These are phyloP conservation scores for Gamsiella multidivaricata DNA, from an alignment of 192 early-diverging fungal genomes.

Conservation along the genomic window DNA sequence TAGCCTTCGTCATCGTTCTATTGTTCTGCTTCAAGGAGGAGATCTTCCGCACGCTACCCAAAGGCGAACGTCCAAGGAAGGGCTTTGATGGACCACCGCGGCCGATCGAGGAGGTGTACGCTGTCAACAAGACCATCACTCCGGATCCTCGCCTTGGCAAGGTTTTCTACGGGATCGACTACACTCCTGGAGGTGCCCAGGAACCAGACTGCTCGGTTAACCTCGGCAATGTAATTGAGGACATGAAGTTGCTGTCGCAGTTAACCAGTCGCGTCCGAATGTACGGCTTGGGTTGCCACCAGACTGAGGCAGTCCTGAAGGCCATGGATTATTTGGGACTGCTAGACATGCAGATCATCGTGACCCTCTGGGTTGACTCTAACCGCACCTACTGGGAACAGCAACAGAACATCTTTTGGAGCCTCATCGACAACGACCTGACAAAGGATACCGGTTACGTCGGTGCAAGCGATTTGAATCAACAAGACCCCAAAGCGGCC, in stretches of 20 bases:
- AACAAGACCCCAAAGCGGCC: conserved; percentile 51
- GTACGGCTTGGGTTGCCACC: conserved; percentile 75
- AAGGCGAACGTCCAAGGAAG: neutral
- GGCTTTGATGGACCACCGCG: neutral
- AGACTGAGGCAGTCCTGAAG: conserved; percentile 67
- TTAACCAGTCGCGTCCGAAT: conserved; percentile 69
- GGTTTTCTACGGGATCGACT: conserved; percentile 67
- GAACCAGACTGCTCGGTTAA: conserved; percentile 66
- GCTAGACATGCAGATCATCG: conserved; percentile 65
- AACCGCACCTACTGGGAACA: conserved; percentile 53
- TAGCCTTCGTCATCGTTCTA: conserved; percentile 22
- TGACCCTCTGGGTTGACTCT: conserved; percentile 74
- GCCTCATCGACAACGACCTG: conserved; percentile 29
- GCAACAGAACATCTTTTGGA: conserved; percentile 40
- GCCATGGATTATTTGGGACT: conserved; percentile 67
- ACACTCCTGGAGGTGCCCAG: conserved; percentile 66
- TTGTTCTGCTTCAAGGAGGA: conserved; percentile 27
- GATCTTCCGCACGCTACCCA: conserved; percentile 1
- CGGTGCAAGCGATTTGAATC: conserved; percentile 32
- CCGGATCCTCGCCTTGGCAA: conserved; percentile 30
- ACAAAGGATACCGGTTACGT: conserved; percentile 19
- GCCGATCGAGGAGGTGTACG: conserved; percentile 26
- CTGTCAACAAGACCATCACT: conserved; percentile 56
- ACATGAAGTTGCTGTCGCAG: conserved; percentile 65
- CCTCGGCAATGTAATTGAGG: conserved; percentile 66